Evolutionary conservation across 768 basidiomycete genomes (phyloP).

Genomic region (Strobilomyces confusus): DNA sequence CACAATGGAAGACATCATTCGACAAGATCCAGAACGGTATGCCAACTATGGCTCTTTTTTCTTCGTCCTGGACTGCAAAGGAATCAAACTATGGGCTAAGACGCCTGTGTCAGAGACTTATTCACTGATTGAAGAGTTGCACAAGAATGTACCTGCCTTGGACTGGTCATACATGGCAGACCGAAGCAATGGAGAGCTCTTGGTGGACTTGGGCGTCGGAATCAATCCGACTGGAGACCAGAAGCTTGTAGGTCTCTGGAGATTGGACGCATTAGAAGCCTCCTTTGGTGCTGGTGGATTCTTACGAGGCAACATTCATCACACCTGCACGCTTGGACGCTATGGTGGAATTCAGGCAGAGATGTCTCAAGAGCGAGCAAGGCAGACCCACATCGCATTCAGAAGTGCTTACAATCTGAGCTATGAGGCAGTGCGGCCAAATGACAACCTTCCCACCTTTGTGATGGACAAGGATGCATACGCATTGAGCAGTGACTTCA

Average conservation of each 20-base stretch:
- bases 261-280: background rate
- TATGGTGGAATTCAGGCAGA: conserved; percentile 12
- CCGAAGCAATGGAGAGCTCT: background rate
- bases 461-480: background rate
- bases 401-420: conserved; percentile 15
- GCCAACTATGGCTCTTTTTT: conserved; percentile 2
- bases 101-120: background rate
- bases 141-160: background rate
- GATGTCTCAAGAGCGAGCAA: conserved; percentile 4
- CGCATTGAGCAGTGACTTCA: background rate
- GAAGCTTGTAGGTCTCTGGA: background rate
- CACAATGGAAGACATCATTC: conserved; percentile 8
- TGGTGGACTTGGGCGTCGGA: conserved; percentile 1
- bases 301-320: background rate
- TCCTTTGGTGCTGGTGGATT: background rate
- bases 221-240: background rate
- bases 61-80: background rate
- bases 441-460: background rate
- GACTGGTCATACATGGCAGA: background rate
- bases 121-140: background rate
- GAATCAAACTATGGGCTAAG: conserved; percentile 1
- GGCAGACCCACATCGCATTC: conserved; percentile 11
- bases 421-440: conserved; percentile 9
- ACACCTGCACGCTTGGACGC: background rate
- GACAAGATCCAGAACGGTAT: background rate